Evolutionary conservation across 306 rosid genomes (phyloP), one percentile per base, ranked within the genome.

Genomic region (Citrullus colocynthis): DNA sequence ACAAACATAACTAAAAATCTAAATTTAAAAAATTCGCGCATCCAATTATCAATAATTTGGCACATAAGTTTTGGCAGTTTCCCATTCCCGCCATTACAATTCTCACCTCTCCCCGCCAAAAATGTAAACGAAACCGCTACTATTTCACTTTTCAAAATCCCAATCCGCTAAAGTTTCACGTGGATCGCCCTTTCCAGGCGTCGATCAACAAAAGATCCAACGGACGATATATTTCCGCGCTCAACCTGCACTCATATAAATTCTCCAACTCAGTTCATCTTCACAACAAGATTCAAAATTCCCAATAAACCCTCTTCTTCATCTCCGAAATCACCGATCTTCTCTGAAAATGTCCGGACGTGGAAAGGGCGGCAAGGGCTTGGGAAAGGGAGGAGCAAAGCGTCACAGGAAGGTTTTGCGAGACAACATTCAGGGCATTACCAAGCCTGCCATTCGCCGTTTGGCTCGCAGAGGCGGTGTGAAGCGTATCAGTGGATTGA

Each of bases 381-480:
- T 87, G 84, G 90, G 90, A 17, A 87, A 87, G 20, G 90, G 90
- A 21, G 90, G 90, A 45, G 90, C 90, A 4, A 87, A 87, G 72
- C 87, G 88, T 7, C 90, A 85, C 36, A 73, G 88, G 61, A 87
- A 87, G 87, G 90, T 87, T 0, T 79, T 87, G 7, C 17, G 90
- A 10, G 90, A 87, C 11, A 87, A 87, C 82, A 86, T 86, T 76
- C 89, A 87, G 82, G 88, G 88, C 12, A 87, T 84, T 52, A 86
- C 87, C n/a, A 87, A 86, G 86, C 88, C 89, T 0, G 89, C 89
- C 1, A 86, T 86, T 28, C 89, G 87, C 0, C 89, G 89, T 4
- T 7, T 86, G 49, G 89, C 89, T 55, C 89, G 89, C 24, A 61
- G 89, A 6, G 89, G 89, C 7, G 89, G 87, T 0, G 87, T 86